A percentile compares a stretch with the other conserved stretches of the same genome.
phyloP scores from a whole-genome alignment of 495 filamentous ascomycete genomes.

The Tuber borchii region DNA sequence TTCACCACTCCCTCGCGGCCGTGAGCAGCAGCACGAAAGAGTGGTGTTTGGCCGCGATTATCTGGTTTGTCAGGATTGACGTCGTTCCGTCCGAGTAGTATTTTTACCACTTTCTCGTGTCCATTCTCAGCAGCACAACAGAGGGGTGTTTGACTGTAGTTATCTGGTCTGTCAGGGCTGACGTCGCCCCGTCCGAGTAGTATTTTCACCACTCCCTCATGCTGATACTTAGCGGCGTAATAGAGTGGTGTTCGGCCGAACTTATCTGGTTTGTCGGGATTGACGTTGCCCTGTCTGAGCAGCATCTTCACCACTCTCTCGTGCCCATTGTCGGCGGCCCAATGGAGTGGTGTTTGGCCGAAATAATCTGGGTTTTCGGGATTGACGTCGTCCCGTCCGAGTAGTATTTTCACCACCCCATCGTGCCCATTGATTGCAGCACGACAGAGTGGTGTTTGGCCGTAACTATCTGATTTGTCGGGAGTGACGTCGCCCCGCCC shows the following conservation, averaged over 20 bases:
- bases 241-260: neutral
- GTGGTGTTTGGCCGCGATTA: neutral
- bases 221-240: neutral
- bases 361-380: no score
- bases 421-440: no score
- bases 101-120: neutral
- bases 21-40: neutral
- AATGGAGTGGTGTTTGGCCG: neutral
- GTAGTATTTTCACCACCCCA: no score
- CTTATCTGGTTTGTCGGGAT: neutral
- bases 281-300: neutral
- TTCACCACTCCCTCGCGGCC: neutral
- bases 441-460: neutral
- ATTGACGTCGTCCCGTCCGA: no score
- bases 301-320: no score
- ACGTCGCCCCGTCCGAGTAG: neutral
- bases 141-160: neutral
- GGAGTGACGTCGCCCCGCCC: no score
- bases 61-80: neutral
- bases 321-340: neutral
- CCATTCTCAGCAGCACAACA: neutral
- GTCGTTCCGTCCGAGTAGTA: neutral
- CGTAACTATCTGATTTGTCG: neutral
- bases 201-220: neutral
- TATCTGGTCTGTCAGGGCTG: neutral